Conservation (phyloP, 441 rosid genomes). For the Jatropha podagrica region DNA sequence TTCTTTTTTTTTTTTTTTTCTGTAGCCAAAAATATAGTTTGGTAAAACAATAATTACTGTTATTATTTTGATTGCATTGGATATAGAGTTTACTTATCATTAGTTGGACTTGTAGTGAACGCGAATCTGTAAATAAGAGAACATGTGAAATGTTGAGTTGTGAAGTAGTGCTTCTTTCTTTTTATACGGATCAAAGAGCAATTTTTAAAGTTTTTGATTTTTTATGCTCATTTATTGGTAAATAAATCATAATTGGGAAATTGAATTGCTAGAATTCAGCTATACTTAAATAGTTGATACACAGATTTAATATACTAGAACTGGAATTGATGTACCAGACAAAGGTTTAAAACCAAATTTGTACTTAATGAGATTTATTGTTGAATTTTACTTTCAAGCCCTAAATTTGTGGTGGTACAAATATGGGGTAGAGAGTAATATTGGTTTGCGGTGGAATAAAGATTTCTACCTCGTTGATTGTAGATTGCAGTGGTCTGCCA, state of each 20-base stretch:
- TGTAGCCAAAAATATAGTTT: too few relatives aligned
- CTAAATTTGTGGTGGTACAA: neutral
- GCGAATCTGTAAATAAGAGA: too few relatives aligned
- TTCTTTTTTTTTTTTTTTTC: too few relatives aligned
- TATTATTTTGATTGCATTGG: neutral
- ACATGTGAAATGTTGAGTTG: neutral
- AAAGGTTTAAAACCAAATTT: too few relatives aligned
- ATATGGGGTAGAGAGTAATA: neutral
- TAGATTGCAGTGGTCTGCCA: neutral
- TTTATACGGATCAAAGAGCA: neutral
- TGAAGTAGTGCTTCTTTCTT: neutral
- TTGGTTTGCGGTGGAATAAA: neutral
- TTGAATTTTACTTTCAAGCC: neutral
- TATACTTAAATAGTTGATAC: too few relatives aligned
- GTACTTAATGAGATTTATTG: neutral
- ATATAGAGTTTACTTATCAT: neutral
- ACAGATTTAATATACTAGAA: neutral
- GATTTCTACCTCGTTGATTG: too few relatives aligned
- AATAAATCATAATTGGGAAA: neutral
- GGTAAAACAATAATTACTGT: neutral
- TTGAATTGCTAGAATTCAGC: neutral
- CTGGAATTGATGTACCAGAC: too few relatives aligned
- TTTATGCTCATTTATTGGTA: neutral
- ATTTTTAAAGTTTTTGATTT: too few relatives aligned
- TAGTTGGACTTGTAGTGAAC: too few relatives aligned